Percentiles rank a stretch among this genome's conserved stretches.
These are phyloP conservation scores for Calonectria pteridis DNA, from an alignment of 2,329 filamentous ascomycete species.

Conservation along the genomic window DNA sequence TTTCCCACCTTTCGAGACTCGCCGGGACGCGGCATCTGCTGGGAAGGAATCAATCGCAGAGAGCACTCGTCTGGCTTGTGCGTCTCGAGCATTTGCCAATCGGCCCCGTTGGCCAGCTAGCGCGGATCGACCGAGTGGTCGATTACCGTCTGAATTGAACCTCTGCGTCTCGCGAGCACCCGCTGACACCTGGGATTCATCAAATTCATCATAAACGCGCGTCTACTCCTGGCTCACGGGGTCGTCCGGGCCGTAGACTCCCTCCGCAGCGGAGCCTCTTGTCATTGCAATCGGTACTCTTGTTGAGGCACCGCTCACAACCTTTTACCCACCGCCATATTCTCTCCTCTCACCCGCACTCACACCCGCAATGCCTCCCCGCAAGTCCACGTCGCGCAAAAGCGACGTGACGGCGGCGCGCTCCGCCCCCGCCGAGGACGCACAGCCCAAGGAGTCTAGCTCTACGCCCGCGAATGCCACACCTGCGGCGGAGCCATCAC, in stretches of 20 bases:
- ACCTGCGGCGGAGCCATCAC: conserved; percentile 36
- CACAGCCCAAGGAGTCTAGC: conserved; percentile 38
- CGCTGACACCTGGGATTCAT: neutral
- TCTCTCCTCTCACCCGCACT: conserved; percentile 6
- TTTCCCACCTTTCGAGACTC: neutral
- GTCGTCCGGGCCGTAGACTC: neutral
- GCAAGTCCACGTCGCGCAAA: conserved; percentile 65
- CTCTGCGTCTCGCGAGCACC: neutral
- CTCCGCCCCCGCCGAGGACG: conserved; percentile 59
- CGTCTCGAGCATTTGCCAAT: neutral
- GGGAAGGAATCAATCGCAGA: neutral
- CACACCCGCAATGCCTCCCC: conserved; percentile 61
- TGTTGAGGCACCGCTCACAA: neutral
- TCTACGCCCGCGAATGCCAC: conserved; percentile 29
- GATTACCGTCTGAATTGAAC: neutral
- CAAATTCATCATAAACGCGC: neutral
- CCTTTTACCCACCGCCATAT: neutral
- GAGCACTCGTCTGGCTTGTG: conserved; percentile 8
- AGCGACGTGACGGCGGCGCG: conserved; percentile 62
- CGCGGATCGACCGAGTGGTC: conserved; percentile 36
- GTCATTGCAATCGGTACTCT: neutral
- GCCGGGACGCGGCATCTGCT: neutral
- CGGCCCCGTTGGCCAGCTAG: conserved; percentile 23
- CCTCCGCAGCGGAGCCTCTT: neutral
- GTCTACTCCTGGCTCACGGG: neutral